A percentile compares a stretch with the other conserved stretches of the same genome.
These are phyloP conservation scores for Botrytis aclada DNA, from an alignment of 2,329 filamentous ascomycete species.

Conservation along the genomic window DNA sequence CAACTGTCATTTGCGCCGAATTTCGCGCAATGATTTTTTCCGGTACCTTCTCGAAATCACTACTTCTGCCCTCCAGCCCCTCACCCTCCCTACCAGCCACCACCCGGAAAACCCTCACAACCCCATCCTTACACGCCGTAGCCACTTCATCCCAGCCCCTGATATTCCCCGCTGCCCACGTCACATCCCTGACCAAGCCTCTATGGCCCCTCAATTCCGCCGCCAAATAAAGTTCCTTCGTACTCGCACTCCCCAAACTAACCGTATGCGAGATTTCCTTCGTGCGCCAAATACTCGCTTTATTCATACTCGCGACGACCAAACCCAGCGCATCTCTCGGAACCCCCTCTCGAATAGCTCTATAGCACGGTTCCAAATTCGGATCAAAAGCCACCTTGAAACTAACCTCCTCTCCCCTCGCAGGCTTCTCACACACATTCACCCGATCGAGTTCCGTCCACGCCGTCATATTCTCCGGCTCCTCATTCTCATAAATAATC, in stretches of 20 bases:
- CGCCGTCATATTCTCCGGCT: conserved; percentile 74
- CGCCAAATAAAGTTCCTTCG: conserved; percentile 81
- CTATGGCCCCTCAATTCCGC: conserved; percentile 71
- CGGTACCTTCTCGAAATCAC: conserved; percentile 36
- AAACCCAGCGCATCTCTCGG: conserved; percentile 74
- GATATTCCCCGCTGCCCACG: conserved; percentile 90
- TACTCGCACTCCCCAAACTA: conserved; percentile 54
- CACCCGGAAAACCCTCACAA: conserved; percentile 82
- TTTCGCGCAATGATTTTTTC: conserved; percentile 27
- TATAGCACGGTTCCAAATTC: conserved; percentile 76
- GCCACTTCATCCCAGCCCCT: conserved; percentile 87
- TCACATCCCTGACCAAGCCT: conserved; percentile 78
- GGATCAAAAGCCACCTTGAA: conserved; percentile 88
- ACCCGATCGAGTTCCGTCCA: conserved; percentile 76
- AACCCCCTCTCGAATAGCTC: conserved; percentile 75
- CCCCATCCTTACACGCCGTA: conserved; percentile 89
- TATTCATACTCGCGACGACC: conserved; percentile 81
- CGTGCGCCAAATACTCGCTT: conserved; percentile 80
- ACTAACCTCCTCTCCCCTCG: conserved; percentile 78
- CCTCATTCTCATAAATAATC: conserved; percentile 78
- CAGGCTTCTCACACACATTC: conserved; percentile 66
- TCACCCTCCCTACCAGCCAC: conserved; percentile 51
- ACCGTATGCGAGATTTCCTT: conserved; percentile 51
- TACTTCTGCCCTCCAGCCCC: conserved; percentile 23
- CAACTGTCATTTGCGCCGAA: conserved; percentile 27